Evolutionary conservation across 495 filamentous ascomycete genomes (phyloP).

Genomic region (Parathielavia hyrcaniae): DNA sequence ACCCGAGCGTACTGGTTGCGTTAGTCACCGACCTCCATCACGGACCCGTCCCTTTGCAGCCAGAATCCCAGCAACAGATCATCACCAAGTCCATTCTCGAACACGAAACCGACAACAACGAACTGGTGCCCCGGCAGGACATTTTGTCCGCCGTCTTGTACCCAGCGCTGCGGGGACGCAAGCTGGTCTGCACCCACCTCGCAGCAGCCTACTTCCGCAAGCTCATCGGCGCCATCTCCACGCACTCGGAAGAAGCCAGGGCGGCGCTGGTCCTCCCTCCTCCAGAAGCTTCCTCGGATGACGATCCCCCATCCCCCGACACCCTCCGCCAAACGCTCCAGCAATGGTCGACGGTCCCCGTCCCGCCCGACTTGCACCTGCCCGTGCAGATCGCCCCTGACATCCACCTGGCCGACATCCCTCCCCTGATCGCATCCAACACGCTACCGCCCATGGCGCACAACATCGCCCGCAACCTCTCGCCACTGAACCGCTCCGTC

Average conservation of each 20-base stretch:
- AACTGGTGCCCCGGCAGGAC: conserved; percentile 29
- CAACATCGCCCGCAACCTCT: conserved; percentile 25
- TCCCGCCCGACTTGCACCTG: conserved; percentile 26
- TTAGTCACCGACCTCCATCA: conserved; percentile 41
- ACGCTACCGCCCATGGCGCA: conserved; percentile 28
- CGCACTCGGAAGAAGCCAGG: conserved; percentile 34
- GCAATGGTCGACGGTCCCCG: conserved; percentile 25
- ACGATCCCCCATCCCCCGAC: neutral
- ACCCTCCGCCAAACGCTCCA: conserved; percentile 20
- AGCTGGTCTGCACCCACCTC: conserved; percentile 34
- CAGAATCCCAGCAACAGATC: conserved; percentile 30
- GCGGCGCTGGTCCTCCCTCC: conserved; percentile 30
- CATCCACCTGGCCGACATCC: conserved; percentile 18
- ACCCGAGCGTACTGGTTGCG: conserved; percentile 38
- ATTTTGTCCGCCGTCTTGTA: conserved; percentile 33
- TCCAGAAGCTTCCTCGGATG: neutral
- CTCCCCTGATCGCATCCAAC: conserved; percentile 10
- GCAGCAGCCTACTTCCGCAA: conserved; percentile 37
- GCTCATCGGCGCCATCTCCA: conserved; percentile 37
- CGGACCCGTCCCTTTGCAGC: conserved; percentile 26
- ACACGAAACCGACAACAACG: conserved; percentile 31
- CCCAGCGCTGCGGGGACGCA: conserved; percentile 33
- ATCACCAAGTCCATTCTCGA: conserved; percentile 32
- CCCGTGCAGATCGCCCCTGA: conserved; percentile 30
- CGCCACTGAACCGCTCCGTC: conserved; percentile 29